Evolutionary conservation across 192 early-diverging fungal species (phyloP).

Genomic region (Backusella australiensis): DNA sequence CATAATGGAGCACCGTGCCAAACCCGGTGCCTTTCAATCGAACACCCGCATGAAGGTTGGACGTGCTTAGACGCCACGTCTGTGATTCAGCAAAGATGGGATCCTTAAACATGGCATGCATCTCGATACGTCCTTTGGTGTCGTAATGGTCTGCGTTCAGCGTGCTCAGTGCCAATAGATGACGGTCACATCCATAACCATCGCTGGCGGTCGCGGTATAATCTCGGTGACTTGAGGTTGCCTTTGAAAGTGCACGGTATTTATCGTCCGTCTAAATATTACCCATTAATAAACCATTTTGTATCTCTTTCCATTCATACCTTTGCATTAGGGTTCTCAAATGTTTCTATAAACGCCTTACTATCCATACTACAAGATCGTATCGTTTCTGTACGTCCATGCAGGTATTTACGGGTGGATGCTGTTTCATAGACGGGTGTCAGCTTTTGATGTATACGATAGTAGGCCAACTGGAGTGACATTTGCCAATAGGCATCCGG

Average conservation of each 20-base stretch:
- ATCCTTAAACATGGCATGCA: conserved; percentile 65
- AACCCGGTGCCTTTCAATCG: conserved; percentile 79
- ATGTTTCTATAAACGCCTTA: conserved; percentile 64
- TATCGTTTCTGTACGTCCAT: conserved; percentile 87
- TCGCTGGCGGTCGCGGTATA: conserved; percentile 74
- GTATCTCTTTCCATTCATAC: conserved; percentile 10
- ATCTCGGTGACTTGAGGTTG: conserved; percentile 59
- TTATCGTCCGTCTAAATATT: conserved; percentile 45
- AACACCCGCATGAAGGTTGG: conserved; percentile 69
- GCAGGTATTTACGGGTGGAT: conserved; percentile 73
- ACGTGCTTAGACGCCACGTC: conserved; percentile 75
- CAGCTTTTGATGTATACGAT: conserved; percentile 60
- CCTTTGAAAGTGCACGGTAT: conserved; percentile 59
- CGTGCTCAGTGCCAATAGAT: conserved; percentile 76
- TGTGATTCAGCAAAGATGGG: conserved; percentile 64
- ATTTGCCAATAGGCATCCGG: conserved; percentile 90
- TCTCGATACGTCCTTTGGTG: conserved; percentile 5
- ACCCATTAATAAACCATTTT: background rate
- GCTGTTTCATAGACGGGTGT: conserved; percentile 86
- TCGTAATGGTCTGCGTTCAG: conserved; percentile 40
- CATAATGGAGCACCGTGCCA: conserved; percentile 75
- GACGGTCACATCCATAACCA: conserved; percentile 80
- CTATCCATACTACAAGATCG: conserved; percentile 73
- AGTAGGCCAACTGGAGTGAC: conserved; percentile 82
- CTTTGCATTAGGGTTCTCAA: conserved; percentile 44